Evolutionary conservation across 179 eudicot species (phyloP), one percentile per base, ranked within the genome.

Genomic region (Drosera spatulata): DNA sequence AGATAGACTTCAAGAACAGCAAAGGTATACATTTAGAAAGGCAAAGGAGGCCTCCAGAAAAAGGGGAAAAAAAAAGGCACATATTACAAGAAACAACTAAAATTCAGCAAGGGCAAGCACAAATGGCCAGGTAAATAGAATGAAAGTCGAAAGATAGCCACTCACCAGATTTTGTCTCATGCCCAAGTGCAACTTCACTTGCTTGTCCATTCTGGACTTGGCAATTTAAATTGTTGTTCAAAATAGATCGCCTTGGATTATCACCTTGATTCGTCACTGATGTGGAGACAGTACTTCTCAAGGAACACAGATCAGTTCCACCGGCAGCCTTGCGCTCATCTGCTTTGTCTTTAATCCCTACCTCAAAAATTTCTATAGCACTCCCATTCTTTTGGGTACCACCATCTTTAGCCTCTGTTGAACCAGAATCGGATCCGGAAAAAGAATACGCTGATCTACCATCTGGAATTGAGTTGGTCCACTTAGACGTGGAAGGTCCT

Each of bases 141-240:
- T 11, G 54, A 39, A 45, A 14, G n/a, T 0, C 13, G 9, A 54
- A 10, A 61, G 10, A 65, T n/a, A 41, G 47, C 10, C 56, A 75
- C 82, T 80, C 56, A 94, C 91, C 90, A 50, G 66, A 55, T 61
- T 77, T 77, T 61, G 87, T 90, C 58, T 79, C 75, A 39, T 71
- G 50, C n/a, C 73, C 79, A 41, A 69, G 66, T 46, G 87, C 72
- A 54, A 79, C 75, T 64, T 71, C 66, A 60, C 56, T 69, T 66
- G 71, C 66, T 50, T 66, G 42, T 61, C 62, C 79, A 71, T 66
- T 76, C 56, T 62, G 73, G 40, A 37, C 56, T 2, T 69, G 63
- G 52, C 63, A 45, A 60, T 57, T 69, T 62, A 42, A 52, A 41
- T 60, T 33, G 50, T 67, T 70, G 56, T 72, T 63, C 14, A 61